Evolutionary conservation across 148 eudicot genomes (phyloP), one percentile per base, ranked within the genome.

Genomic region (Amaranthus hypochondriacus): DNA sequence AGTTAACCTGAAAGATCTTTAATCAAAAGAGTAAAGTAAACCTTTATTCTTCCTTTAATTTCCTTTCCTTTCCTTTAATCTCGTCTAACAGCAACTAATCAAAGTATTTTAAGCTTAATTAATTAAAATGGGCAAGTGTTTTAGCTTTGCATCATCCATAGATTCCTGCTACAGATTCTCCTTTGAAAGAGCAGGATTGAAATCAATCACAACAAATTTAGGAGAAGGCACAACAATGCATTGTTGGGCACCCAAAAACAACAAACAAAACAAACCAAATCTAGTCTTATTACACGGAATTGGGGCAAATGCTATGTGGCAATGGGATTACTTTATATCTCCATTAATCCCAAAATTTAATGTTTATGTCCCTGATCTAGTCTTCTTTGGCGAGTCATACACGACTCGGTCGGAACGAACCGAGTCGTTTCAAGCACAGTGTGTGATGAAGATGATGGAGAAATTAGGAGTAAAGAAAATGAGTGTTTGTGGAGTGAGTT

Each of bases 281-380:
- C 64, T 84, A 11, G 75, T 86, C 7, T 72, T 88, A n/a, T 69
- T 88, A 39, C 91, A 88, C 10, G 91, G 91, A 0, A 60, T 88
- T 13, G 91, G 91, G 0, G 87, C 91, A 6, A 88, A 86, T 72
- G 86, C 89, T 21, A 86, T 82, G 91, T 88, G 91, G 91, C 89
- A 88, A 62, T 88, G 89, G 89, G 86, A 77, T 77, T 68, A 79
- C 3, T 86, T 79, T 71, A 52, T 79, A 1, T 4, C 56, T 6
- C 80, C 44, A 0, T 21, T 88, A 6, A 43, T 39, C 12, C 63
- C 84, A 8, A 77, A 71, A 21, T 86, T 88, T 77, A 86, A 88
- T 56, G 76, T 88, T 7, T 88, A 84, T 71, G 86, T 88, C 1
- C 91, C 89, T 9, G 87, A 88, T 73, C 70, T 88, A 39, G 62